Percentiles rank a stretch among this genome's conserved stretches.
These are phyloP conservation scores for Suillus ampliporus DNA, from an alignment of 768 basidiomycete genomes.

Conservation along the genomic window DNA sequence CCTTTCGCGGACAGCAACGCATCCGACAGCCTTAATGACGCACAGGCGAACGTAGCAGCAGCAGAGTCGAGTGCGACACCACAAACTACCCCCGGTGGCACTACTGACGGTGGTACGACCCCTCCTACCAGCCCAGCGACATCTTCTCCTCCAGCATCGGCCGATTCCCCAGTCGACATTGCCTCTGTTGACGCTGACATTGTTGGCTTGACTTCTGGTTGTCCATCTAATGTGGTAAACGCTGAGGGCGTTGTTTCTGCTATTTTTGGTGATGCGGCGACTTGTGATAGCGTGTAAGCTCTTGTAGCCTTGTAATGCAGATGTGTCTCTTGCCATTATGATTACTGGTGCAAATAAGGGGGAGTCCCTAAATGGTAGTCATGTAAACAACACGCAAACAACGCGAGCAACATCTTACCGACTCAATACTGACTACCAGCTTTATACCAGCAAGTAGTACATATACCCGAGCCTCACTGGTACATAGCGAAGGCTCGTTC, in stretches of 20 bases:
- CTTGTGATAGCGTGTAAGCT: constrained; percentile 1
- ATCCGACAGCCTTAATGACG: too few species aligned
- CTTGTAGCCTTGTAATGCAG: constrained; percentile 2
- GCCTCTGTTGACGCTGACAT: neutral
- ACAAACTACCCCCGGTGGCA: neutral
- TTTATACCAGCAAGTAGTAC: neutral
- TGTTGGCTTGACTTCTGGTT: neutral
- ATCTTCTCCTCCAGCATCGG: neutral
- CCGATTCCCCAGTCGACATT: neutral
- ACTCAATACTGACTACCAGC: neutral
- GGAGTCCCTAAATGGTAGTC: neutral
- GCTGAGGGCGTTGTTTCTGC: neutral
- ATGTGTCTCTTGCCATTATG: neutral
- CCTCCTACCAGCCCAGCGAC: neutral
- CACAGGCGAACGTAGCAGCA: neutral
- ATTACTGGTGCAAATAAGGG: neutral
- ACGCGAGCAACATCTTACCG: constrained; percentile 22
- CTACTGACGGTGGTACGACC: neutral
- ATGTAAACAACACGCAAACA: constrained; percentile 23
- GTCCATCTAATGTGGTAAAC: neutral
- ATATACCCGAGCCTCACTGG: neutral
- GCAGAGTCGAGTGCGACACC: neutral
- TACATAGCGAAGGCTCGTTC: neutral
- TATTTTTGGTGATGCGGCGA: neutral
- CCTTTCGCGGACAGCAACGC: neutral